Evolutionary conservation across 768 basidiomycete species (phyloP).

Genomic region (Leccinum subtestaceum): DNA sequence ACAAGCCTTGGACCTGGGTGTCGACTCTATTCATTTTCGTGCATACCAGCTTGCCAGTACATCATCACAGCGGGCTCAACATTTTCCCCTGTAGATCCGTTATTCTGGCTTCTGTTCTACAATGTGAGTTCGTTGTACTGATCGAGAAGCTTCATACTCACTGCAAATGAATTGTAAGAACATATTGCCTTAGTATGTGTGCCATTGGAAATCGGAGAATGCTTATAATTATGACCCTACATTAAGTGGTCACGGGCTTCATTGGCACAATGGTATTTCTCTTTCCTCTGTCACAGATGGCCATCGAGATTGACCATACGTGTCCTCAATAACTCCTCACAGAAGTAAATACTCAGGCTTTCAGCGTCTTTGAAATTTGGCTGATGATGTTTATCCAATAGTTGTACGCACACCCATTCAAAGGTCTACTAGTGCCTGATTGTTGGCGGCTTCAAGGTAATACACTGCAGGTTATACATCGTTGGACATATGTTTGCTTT

Average conservation of each 20-base stretch:
- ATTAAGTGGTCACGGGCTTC: not conserved
- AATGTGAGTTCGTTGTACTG: not conserved
- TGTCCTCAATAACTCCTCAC: no score
- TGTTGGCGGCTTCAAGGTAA: not conserved
- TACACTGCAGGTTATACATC: not conserved
- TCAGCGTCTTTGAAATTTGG: no score
- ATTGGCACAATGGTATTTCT: not conserved
- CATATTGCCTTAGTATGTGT: not conserved
- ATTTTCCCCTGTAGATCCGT: not conserved
- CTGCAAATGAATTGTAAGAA: not conserved
- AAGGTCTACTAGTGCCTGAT: not conserved
- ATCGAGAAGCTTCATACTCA: not conserved
- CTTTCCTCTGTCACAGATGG: not conserved
- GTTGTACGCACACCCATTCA: not conserved
- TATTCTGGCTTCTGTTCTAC: not conserved
- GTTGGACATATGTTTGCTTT: not conserved
- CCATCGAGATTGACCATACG: no score
- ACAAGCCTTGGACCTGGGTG: slow-evolving; percentile 1
- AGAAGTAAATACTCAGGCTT: no score
- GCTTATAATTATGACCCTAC: not conserved
- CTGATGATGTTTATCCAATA: not conserved
- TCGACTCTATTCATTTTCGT: slow-evolving; percentile 1
- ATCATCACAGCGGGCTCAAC: not conserved
- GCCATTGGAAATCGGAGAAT: not conserved
- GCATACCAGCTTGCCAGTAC: not conserved